A percentile compares a stretch with the other conserved stretches of the same genome.
These are phyloP conservation scores for Aureobasidium musti DNA, from an alignment of 2,329 filamentous ascomycete species.

Conservation along the genomic window DNA sequence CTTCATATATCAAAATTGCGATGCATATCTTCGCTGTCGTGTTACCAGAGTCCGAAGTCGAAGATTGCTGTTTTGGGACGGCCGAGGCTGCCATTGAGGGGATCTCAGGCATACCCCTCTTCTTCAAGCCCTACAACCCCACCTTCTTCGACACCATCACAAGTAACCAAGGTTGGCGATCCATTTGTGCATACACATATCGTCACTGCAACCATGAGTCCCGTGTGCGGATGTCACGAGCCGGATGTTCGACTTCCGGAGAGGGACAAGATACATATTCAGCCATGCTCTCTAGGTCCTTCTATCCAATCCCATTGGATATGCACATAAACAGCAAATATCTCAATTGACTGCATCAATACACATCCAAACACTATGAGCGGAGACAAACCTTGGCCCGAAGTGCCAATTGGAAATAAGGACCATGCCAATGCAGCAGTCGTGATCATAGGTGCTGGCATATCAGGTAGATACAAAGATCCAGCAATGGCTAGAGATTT, in stretches of 20 bases:
- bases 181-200: neutral
- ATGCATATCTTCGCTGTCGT: neutral
- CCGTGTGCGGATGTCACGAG: neutral
- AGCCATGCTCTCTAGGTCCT: neutral
- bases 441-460: slow-evolving; percentile 59
- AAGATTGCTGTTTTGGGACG: slow-evolving; percentile 1
- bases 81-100: slow-evolving; percentile 11
- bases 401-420: slow-evolving; percentile 52
- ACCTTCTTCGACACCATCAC: slow-evolving; percentile 3
- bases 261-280: slow-evolving; percentile 2
- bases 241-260: slow-evolving; percentile 1
- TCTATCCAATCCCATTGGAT: neutral
- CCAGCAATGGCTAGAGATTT: neutral
- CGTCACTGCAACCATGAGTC: neutral
- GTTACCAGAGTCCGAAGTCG: neutral
- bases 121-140: neutral
- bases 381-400: slow-evolving; percentile 48
- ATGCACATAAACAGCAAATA: neutral
- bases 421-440: slow-evolving; percentile 57
- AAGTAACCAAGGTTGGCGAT: slow-evolving; percentile 9
- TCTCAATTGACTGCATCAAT: neutral
- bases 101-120: slow-evolving; percentile 3
- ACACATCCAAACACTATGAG: slow-evolving; percentile 41
- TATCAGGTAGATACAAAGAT: slow-evolving; percentile 48
- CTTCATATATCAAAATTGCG: neutral